Evolutionary conservation across 2,329 filamentous ascomycete species (phyloP), one percentile per base, ranked within the genome.

Genomic region (Thielaviopsis musarum): DNA sequence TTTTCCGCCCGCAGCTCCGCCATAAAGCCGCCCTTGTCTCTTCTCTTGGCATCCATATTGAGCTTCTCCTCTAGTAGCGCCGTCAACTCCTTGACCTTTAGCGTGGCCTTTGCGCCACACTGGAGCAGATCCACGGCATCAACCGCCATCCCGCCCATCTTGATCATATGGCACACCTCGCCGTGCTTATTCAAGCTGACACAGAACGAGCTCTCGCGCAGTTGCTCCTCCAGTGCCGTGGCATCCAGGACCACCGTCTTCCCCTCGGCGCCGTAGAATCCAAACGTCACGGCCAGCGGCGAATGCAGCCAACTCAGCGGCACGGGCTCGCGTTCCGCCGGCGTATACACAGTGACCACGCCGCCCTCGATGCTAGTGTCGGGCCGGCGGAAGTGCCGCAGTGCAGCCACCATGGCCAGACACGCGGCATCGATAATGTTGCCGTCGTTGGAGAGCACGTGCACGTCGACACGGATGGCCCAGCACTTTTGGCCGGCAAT

Each of bases 401-500:
- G 75, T 1, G 88, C 90, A 0, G 91, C 87, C 65, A 97, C 84
- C 57, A 95, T 83, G 30, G 88, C 89, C 57, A 96, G 79, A 69
- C 91, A 96, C 22, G 87, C 81, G 2, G 85, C 84, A 70, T 97
- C 91, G 41, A 93, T 82, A 51, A 98, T 77, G 65, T 91, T 91
- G 58, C 93, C 93, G 69, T 97, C 91, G 69, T 91, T 88, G 56
- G 89, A 85, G 53, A 97, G 79, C 54, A 97, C 83, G 71, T 98
- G 93, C 22, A 97, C 81, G 70, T 97, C 91, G 21, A 88, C 91
- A 61, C 91, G 84, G 63, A 98, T 79, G 62, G 86, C 86, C 83
- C 93, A 98, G 74, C 88, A 93, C 71, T 94, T 95, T 62, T 87
- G 78, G 7, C 88, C 91, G 12, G 93, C 90, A 28, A 96, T 78